A percentile compares a stretch with the other conserved stretches of the same genome.
Conservation (phyloP, 768 basidiomycete species). For the Phanerochaete carnosa region DNA sequence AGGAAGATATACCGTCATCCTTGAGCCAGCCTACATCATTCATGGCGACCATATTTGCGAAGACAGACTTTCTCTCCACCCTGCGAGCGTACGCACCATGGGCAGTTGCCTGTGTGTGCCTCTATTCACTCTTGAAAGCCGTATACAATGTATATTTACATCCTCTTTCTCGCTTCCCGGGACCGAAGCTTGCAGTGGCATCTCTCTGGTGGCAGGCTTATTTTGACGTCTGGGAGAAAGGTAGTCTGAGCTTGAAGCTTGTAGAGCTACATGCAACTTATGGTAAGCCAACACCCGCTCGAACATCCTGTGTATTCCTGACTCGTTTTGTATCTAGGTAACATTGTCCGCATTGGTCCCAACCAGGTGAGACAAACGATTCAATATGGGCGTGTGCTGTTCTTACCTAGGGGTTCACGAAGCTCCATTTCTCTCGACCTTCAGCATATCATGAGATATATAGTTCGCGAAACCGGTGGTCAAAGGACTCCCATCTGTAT, state of each 20-base stretch:
- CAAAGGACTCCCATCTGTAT: conserved; percentile 38
- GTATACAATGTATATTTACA: conserved; percentile 5
- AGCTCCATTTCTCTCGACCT: conserved; percentile 42
- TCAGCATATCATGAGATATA: conserved; percentile 39
- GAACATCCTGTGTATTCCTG: not conserved
- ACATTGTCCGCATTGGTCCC: conserved; percentile 34
- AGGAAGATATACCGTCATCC: too few relatives aligned
- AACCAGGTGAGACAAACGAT: conserved; percentile 30
- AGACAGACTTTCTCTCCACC: too few relatives aligned
- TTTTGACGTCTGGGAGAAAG: not conserved
- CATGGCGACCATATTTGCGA: too few relatives aligned
- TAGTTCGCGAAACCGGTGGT: conserved; percentile 24
- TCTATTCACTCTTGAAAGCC: not conserved
- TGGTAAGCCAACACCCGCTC: not conserved
- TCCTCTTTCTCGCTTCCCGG: not conserved
- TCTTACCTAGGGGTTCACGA: not conserved
- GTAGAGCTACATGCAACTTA: not conserved
- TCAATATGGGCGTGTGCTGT: not conserved
- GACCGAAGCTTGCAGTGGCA: not conserved
- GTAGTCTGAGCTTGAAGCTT: not conserved
- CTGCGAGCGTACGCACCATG: too few relatives aligned
- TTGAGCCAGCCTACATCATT: too few relatives aligned
- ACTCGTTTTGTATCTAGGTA: conserved; percentile 22
- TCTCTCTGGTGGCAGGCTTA: not conserved
- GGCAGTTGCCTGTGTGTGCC: not conserved